Evolutionary conservation across 495 filamentous ascomycete species (phyloP).

Genomic region (Talaromyces liani): DNA sequence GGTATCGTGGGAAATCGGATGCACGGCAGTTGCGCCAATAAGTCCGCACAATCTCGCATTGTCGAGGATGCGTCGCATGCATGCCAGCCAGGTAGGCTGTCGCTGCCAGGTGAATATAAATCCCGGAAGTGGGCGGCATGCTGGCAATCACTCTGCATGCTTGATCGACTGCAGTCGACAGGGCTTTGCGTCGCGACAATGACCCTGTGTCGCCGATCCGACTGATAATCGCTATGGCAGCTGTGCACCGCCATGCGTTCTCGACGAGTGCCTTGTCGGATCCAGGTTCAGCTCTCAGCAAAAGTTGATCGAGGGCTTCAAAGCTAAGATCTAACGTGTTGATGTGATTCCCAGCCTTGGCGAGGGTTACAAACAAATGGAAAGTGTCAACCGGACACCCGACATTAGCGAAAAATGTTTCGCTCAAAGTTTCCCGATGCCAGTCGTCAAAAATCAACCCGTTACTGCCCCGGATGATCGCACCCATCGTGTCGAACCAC

Average conservation of each 20-base stretch:
- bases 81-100: conserved; percentile 20
- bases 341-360: conserved; percentile 11
- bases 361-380: conserved; percentile 20
- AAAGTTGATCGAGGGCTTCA: conserved; percentile 18
- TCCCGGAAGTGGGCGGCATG: conserved; percentile 18
- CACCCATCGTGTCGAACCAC: conserved; percentile 26
- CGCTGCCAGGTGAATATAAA: conserved; percentile 24
- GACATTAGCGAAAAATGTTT: conserved; percentile 22
- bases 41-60: conserved; percentile 19
- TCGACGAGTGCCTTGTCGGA: conserved; percentile 16
- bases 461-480: conserved; percentile 15
- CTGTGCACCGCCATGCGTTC: conserved; percentile 21
- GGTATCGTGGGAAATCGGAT: conserved; percentile 24
- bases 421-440: conserved; percentile 21
- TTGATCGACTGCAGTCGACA: conserved; percentile 18
- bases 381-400: conserved; percentile 26
- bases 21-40: conserved; percentile 24
- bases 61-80: conserved; percentile 13
- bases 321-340: conserved; percentile 14
- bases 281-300: conserved; percentile 11
- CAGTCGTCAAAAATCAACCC: conserved; percentile 26
- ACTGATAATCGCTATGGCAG: conserved; percentile 19
- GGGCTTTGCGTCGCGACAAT: conserved; percentile 1
- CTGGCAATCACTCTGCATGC: conserved; percentile 17
- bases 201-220: conserved; percentile 6